phyloP scores from a whole-genome alignment of 169 alveolate genomes.

The Plasmodium berghei region DNA sequence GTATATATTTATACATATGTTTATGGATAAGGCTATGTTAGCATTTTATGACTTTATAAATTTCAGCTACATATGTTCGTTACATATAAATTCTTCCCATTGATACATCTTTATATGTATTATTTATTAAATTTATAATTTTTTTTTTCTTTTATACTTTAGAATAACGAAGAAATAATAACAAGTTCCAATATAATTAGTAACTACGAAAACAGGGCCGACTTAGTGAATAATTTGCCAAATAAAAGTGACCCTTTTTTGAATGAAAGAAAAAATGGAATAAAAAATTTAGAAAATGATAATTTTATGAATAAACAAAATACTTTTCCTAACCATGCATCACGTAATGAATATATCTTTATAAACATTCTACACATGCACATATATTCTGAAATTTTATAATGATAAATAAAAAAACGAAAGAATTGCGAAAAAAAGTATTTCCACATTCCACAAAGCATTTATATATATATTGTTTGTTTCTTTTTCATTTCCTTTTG shows the following conservation, averaged over 20 bases:
- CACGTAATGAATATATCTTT: conserved; percentile 14
- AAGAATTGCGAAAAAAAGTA: not conserved
- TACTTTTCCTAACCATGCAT: conserved; percentile 12
- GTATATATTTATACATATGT: no score
- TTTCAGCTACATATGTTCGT: no score
- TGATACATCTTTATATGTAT: no score
- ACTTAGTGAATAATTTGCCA: not conserved
- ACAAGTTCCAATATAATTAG: conserved; percentile 2
- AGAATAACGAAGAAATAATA: conserved; percentile 42
- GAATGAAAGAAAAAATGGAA: conserved; percentile 2
- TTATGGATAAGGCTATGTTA: no score
- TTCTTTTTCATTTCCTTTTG: not conserved
- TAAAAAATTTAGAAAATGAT: conserved; percentile 1
- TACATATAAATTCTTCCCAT: no score
- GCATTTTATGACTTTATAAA: no score
- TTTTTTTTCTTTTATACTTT: not conserved
- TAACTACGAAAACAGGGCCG: conserved; percentile 7
- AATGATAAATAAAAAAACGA: no score
- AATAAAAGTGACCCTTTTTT: not conserved
- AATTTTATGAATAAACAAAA: conserved; percentile 1
- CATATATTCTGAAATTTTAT: not conserved
- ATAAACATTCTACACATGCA: not conserved
- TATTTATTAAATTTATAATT: not conserved
- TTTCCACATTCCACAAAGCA: not conserved
- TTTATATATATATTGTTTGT: not conserved